phyloP scores from a whole-genome alignment of 2,329 filamentous ascomycete genomes.

The Pyrenochaeta sp. region DNA sequence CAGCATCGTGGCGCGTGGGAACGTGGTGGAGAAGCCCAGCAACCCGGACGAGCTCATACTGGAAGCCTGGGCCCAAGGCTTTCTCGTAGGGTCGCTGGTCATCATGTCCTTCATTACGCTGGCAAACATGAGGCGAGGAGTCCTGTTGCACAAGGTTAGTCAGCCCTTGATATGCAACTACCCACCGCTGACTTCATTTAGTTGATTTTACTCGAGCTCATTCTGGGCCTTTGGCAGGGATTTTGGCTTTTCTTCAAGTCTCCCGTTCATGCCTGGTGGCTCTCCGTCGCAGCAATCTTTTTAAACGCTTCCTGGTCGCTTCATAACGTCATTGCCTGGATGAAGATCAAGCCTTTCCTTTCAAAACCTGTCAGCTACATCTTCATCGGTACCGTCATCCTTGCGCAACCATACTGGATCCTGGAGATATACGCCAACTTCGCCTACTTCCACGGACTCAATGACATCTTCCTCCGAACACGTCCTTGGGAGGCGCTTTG shows the following conservation, averaged over 20 bases:
- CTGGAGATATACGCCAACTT: conserved; percentile 73
- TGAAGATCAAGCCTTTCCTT: conserved; percentile 71
- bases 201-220: conserved; percentile 62
- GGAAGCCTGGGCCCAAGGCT: conserved; percentile 53
- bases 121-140: conserved; percentile 58
- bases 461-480: conserved; percentile 62
- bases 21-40: conserved; percentile 41
- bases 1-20: conserved; percentile 15
- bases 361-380: conserved; percentile 59
- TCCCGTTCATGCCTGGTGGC: conserved; percentile 69
- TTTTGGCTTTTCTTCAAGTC: conserved; percentile 67
- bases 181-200: conserved; percentile 27
- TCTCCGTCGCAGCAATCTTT: conserved; percentile 67
- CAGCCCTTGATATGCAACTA: background rate
- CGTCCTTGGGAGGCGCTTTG: conserved; percentile 68
- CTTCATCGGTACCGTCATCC: conserved; percentile 67
- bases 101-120: conserved; percentile 59
- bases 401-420: conserved; percentile 70
- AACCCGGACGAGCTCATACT: conserved; percentile 46
- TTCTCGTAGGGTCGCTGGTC: conserved; percentile 53
- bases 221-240: conserved; percentile 66
- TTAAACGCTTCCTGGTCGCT: conserved; percentile 70
- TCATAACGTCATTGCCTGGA: conserved; percentile 73
- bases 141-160: conserved; percentile 57
- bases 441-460: conserved; percentile 67